Evolutionary conservation across 345 rosid species (phyloP).

Genomic region (Raphanus raphanistrum): DNA sequence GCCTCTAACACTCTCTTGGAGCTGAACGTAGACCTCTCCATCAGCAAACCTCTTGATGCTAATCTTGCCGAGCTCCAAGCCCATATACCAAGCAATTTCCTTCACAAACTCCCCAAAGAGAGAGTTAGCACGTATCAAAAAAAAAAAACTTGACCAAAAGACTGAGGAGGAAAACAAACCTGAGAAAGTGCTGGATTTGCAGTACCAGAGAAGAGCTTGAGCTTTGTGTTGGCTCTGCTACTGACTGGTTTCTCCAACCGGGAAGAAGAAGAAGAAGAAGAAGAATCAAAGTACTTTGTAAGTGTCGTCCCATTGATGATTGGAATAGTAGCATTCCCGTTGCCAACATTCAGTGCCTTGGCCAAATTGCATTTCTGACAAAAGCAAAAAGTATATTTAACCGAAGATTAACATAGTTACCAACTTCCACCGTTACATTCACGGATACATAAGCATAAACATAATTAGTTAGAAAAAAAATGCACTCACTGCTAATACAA

Average conservation of each 20-base stretch:
- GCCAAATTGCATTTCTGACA: conserved; percentile 53
- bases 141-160: background rate
- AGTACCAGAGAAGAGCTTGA: conserved; percentile 70
- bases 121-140: background rate
- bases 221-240: conserved; percentile 41
- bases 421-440: background rate
- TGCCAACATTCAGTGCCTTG: conserved; percentile 41
- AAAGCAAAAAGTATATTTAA: background rate
- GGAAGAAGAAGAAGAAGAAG: conserved; percentile 44
- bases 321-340: conserved; percentile 53
- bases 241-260: conserved; percentile 48
- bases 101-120: conserved; percentile 9
- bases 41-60: conserved; percentile 93
- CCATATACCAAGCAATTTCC: conserved; percentile 99
- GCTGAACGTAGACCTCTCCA: conserved; percentile 91
- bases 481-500: background rate
- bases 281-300: conserved; percentile 59
- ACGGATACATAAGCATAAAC: background rate
- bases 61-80: conserved; percentile 83
- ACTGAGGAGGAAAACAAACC: conserved; percentile 35
- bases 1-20: conserved; percentile 97
- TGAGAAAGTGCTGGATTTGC: conserved; percentile 71
- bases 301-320: conserved; percentile 50
- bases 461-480: background rate
- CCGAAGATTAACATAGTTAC: background rate